A percentile compares a stretch with the other conserved stretches of the same genome.
Evolutionary conservation across 108 stramenopile species (phyloP).

Genomic region (Pseudonitzschia multiseries): DNA sequence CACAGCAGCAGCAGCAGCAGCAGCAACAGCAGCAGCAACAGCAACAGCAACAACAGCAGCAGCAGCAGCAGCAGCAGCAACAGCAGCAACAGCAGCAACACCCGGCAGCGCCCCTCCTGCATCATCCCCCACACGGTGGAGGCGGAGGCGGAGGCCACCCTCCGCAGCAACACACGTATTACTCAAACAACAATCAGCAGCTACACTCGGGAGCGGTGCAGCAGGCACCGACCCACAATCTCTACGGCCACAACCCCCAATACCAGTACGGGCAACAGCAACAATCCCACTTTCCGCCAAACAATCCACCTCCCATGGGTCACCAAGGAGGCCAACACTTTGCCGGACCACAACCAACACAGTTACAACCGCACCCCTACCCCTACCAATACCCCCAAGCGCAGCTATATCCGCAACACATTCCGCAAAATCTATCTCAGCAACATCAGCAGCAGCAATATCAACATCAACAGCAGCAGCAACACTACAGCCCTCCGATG

Average conservation of each 20-base stretch:
- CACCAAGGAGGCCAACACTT: constrained; percentile 1
- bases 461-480: constrained; percentile 16
- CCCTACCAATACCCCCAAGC: not conserved
- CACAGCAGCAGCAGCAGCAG: not conserved
- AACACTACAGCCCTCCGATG: constrained; percentile 1
- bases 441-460: constrained; percentile 12
- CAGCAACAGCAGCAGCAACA: not conserved
- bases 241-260: not conserved
- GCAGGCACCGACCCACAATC: not conserved
- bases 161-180: constrained; percentile 1
- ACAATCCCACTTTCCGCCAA: not conserved
- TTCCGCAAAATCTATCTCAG: not conserved
- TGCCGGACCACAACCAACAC: not conserved
- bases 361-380: not conserved
- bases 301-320: not conserved
- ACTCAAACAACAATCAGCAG: constrained; percentile 6
- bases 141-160: not conserved
- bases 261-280: constrained; percentile 14
- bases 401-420: not conserved
- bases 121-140: not conserved
- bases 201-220: not conserved
- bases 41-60: not conserved
- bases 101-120: not conserved
- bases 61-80: not conserved
- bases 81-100: not conserved